Conservation (phyloP, 192 early-diverging fungal genomes). For the Coemansia sp. region DNA sequence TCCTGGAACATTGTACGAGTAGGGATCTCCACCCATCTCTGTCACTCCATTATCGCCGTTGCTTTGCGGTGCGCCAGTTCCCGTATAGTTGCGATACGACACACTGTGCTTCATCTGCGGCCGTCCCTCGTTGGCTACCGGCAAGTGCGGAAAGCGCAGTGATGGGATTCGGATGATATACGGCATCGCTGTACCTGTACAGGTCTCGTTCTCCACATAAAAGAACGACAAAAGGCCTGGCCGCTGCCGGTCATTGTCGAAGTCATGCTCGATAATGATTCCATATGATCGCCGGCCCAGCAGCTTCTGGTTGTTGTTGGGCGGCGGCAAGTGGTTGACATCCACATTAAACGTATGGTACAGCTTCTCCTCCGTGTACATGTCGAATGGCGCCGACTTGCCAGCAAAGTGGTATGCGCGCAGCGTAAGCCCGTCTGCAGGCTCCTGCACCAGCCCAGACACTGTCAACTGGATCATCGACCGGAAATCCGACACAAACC, state of each 20-base stretch:
- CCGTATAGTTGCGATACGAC: slow-evolving; percentile 33
- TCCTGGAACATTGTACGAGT: slow-evolving; percentile 42
- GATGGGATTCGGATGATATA: slow-evolving; percentile 51
- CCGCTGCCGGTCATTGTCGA: slow-evolving; percentile 43
- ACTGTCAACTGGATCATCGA: slow-evolving; percentile 81
- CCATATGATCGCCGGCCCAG: slow-evolving; percentile 60
- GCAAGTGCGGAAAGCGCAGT: slow-evolving; percentile 40
- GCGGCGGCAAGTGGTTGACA: slow-evolving; percentile 54
- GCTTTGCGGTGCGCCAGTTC: neutral
- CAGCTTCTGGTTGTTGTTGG: slow-evolving; percentile 54
- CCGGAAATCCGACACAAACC: slow-evolving; percentile 59
- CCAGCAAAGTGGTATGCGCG: slow-evolving; percentile 59
- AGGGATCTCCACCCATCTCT: slow-evolving; percentile 20
- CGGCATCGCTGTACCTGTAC: slow-evolving; percentile 37
- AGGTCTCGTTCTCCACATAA: slow-evolving; percentile 50
- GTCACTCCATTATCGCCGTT: neutral
- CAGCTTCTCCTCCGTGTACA: slow-evolving; percentile 68
- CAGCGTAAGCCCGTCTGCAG: slow-evolving; percentile 62
- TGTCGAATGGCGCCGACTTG: slow-evolving; percentile 56
- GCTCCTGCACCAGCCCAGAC: slow-evolving; percentile 73
- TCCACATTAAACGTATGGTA: slow-evolving; percentile 65
- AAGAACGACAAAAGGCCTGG: slow-evolving; percentile 48
- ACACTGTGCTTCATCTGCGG: slow-evolving; percentile 11
- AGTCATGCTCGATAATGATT: slow-evolving; percentile 46
- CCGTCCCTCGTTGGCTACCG: neutral